Conservation (phyloP, 768 basidiomycete genomes). For the Porphyrellus cyaneotinctus region DNA sequence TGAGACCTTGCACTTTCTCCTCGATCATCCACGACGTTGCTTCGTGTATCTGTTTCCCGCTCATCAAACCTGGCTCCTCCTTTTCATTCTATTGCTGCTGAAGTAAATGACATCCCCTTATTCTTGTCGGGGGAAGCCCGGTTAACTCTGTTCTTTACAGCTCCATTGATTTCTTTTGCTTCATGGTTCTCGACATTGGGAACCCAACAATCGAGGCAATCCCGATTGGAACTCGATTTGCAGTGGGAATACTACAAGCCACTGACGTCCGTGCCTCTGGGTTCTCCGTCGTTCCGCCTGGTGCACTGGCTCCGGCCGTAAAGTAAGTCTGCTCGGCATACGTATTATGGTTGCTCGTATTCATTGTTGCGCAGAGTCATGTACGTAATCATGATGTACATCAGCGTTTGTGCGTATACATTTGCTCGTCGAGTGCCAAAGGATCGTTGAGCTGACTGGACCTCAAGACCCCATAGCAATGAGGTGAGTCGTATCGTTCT, state of each 20-base stretch:
- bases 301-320: slow-evolving; percentile 81
- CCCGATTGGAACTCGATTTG: slow-evolving; percentile 64
- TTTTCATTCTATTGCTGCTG: slow-evolving; percentile 61
- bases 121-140: neutral
- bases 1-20: slow-evolving; percentile 85
- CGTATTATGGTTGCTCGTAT: neutral
- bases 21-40: slow-evolving; percentile 92
- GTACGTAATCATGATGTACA: slow-evolving; percentile 93
- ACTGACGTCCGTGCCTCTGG: slow-evolving; percentile 83
- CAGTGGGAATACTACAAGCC: slow-evolving; percentile 76
- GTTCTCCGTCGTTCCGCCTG: slow-evolving; percentile 71
- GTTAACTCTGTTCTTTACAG: slow-evolving; percentile 35
- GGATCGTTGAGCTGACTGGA: slow-evolving; percentile 1
- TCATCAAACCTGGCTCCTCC: slow-evolving; percentile 90
- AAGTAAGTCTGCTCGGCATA: slow-evolving; percentile 48
- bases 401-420: slow-evolving; percentile 64
- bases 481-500: slow-evolving; percentile 44
- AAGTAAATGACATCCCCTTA: slow-evolving; percentile 46
- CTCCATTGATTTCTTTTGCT: slow-evolving; percentile 82
- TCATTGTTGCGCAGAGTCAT: slow-evolving; percentile 51
- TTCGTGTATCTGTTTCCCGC: slow-evolving; percentile 89
- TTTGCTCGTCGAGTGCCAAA: neutral
- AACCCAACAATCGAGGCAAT: slow-evolving; percentile 65
- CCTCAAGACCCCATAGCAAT: slow-evolving; percentile 69
- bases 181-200: slow-evolving; percentile 85